Base-by-base conservation (phyloP, 345 rosid genomes). In the Acer campestre region DNA sequence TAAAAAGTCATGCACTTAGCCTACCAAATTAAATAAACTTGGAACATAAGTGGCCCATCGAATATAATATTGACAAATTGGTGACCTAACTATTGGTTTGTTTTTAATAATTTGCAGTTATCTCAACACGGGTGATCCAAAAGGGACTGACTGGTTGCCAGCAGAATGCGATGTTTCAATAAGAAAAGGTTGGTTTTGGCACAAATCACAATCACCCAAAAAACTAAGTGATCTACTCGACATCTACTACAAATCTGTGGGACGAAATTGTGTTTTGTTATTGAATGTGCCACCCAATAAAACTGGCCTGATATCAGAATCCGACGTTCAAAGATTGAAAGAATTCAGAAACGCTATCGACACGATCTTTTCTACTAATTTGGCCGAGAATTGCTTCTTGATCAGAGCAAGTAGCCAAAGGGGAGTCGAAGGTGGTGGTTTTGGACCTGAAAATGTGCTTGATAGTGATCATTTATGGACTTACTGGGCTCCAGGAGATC, bases 171-270 rank as follows among this genome's bases (percentile, higher is more conserved):
- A 92, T 68, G 90, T 90, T 35, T 88, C 96, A 0, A 88, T 90
- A 63, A 64, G 97, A 76, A 9, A 49, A 0, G 93, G 94, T 0
- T 92, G 94, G 97, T 90, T 92, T 77, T 92, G 94, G 94, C 97
- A 88, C 68, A 83, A 86, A 72, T 84, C 90, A 0, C 55, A 92
- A 55, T 79, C 90, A 3, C 97, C 93, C 0, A 92, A 88, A 81
- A 81, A 61, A 58, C 61, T 90, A 23, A 88, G 89, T 72, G 6
- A 85, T 4, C 73, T 92, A 1, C 87, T 92, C 5, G 78, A 92
- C 49, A 92, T 88, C 2, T 90, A 92, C 76, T 92, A 89, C 80
- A 86, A 85, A 3, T 92, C 97, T 0, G 97, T 92, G 0, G 94
- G 97, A 14, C 72, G 90, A 40, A 92, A 89, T 13, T 88, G 97